Base-by-base conservation (phyloP, 371 early-diverging fungal genomes). In the Choanephora cucurbitarum region DNA sequence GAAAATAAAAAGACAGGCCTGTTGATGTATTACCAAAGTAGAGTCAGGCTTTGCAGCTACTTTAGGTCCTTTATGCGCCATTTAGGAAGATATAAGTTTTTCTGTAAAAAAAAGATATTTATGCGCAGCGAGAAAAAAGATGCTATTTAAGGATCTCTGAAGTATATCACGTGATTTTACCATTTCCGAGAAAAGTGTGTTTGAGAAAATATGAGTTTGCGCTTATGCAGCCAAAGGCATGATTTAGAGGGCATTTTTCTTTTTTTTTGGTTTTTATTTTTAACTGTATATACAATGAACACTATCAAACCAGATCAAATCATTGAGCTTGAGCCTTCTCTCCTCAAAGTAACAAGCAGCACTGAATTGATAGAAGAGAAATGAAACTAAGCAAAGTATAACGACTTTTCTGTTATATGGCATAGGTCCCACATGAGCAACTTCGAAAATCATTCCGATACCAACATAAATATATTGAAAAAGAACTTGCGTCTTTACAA, bases 401-500 rank as follows among this genome's bases (percentile, higher is more conserved):
- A 50, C 6, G 3, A 37, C 28, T 28, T 5, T 28, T 28, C 7
- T 28, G 3, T 21, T 22, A 18, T 42, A 1, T 19, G 40, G 13
- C 42, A 47, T 52, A 95, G 95, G 94, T 93, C 15, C 95, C 97
- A 13, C 78, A 89, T 42, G 97, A 96, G 69, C 95, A 94, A 72
- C 81, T 94, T 44, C 84, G 86, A 53, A 88, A 89, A 55, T 79
- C 93, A 4, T 87, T 88, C 62, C 87, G 91, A 57, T 74, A 80
- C 22, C 86, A 91, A 24, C 90, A 91, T 64, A 91, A 91, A 60
- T 83, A 85, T 43, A 76, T 89, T 14, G 97, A 95, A 64, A 91
- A 91, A 48, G 94, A 94, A 55, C 74, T 92, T 23, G 47, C 65
- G 18, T 60, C 59, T 22, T 58, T 88, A 2, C 65, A 72, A 50